Percentiles rank a stretch among this genome's conserved stretches.
These are phyloP conservation scores for Neoscytalidium dimidiatum DNA, from an alignment of 2,329 filamentous ascomycete species.

Conservation along the genomic window DNA sequence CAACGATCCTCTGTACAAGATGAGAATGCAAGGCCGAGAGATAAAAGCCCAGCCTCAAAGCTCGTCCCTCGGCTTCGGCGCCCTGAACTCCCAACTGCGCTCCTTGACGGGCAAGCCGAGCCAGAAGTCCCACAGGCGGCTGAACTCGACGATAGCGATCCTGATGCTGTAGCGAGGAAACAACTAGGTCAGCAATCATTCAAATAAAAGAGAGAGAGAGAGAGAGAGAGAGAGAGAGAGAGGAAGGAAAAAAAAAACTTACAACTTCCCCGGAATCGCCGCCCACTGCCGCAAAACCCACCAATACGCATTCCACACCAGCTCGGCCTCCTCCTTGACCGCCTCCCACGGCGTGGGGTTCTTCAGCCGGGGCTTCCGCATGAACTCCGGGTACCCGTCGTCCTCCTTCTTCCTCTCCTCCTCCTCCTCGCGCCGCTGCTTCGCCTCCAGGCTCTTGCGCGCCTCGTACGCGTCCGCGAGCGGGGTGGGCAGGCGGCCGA, in stretches of 20 bases:
- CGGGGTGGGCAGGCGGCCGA: conserved; percentile 21
- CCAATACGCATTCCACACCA: conserved; percentile 64
- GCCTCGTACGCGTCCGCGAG: conserved; percentile 24
- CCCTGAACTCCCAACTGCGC: conserved; percentile 56
- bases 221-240: not conserved
- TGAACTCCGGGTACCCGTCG: conserved; percentile 45
- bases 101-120: conserved; percentile 62
- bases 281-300: conserved; percentile 73
- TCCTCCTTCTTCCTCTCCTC: conserved; percentile 33
- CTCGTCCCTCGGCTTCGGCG: not conserved
- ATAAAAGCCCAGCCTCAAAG: too few relatives aligned
- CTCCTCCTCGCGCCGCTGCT: conserved; percentile 25
- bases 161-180: conserved; percentile 42
- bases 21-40: too few relatives aligned
- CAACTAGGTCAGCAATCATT: not conserved
- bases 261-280: conserved; percentile 68
- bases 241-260: conserved; percentile 43
- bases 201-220: not conserved
- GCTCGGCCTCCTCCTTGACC: conserved; percentile 63
- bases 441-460: conserved; percentile 33
- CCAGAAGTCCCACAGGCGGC: conserved; percentile 62
- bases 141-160: conserved; percentile 56
- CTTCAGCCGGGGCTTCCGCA: conserved; percentile 42
- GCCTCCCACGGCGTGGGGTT: conserved; percentile 56
- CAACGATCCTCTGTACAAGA: too few relatives aligned